Evolutionary conservation across 129 eudicot genomes (phyloP).

Genomic region (Oenanthe sinensis): DNA sequence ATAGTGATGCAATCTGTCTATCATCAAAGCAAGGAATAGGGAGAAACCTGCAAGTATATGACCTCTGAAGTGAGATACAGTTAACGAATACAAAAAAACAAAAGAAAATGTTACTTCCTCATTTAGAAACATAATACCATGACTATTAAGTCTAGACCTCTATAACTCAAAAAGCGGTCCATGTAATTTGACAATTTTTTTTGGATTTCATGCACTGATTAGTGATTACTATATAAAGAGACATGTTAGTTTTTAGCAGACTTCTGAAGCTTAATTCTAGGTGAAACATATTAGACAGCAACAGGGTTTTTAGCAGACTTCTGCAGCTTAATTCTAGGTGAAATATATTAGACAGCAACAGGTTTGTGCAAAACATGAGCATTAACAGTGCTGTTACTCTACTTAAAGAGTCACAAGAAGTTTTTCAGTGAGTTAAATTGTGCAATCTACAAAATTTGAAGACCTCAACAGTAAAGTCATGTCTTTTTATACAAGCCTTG

Average conservation of each 20-base stretch:
- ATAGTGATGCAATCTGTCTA: conserved; percentile 77
- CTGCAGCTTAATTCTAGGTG: neutral
- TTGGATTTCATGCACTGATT: neutral
- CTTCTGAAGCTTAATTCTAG: neutral
- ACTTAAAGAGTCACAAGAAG: neutral
- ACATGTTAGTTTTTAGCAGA: neutral
- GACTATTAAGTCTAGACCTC: neutral
- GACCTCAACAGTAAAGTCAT: neutral
- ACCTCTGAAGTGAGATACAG: neutral
- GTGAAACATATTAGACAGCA: neutral
- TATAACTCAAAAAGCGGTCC: neutral
- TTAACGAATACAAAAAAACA: neutral
- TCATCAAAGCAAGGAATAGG: conserved; percentile 59
- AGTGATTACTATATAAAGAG: neutral
- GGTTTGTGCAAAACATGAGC: neutral
- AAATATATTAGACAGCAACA: neutral
- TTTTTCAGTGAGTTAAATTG: neutral
- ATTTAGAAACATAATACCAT: neutral
- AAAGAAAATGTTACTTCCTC: neutral
- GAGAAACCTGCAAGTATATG: conserved; percentile 41
- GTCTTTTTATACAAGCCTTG: neutral
- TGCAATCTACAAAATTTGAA: neutral
- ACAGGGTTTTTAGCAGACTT: neutral
- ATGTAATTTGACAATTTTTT: neutral
- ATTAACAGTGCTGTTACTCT: neutral